A percentile compares a stretch with the other conserved stretches of the same genome.
These are phyloP conservation scores for Naegleria fowleri DNA, from an alignment of 208 protist genomes.

Conservation along the genomic window DNA sequence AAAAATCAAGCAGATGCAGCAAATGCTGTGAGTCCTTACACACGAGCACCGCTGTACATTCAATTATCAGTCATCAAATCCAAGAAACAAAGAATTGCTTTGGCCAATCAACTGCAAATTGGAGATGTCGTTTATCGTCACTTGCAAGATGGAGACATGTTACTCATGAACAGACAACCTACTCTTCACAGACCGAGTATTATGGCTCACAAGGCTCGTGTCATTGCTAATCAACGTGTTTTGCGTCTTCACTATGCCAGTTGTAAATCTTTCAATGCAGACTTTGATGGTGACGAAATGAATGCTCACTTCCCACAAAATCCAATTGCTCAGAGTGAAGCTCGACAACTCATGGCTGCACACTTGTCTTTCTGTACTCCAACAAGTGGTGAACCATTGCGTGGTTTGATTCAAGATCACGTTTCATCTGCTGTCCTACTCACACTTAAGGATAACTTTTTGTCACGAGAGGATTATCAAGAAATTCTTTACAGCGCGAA, in stretches of 20 bases:
- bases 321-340: conserved; percentile 83
- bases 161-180: conserved; percentile 99
- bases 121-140: conserved; percentile 84
- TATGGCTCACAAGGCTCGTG: conserved; percentile 89
- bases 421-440: conserved; percentile 93
- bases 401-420: conserved; percentile 99
- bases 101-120: not conserved
- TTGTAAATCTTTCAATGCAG: conserved; percentile 99
- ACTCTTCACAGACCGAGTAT: conserved; percentile 99
- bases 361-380: conserved; percentile 93
- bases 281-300: conserved; percentile 99
- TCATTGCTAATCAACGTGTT: conserved; percentile 80
- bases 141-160: conserved; percentile 88
- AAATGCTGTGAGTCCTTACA: not conserved
- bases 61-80: not conserved
- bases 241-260: conserved; percentile 99
- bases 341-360: conserved; percentile 81
- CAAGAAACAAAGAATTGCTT: not conserved
- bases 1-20: not conserved
- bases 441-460: conserved; percentile 90
- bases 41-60: not conserved
- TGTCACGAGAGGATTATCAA: conserved; percentile 78
- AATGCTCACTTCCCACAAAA: conserved; percentile 98
- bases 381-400: conserved; percentile 91
- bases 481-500: conserved; percentile 84